phyloP scores from a whole-genome alignment of 306 rosid genomes.

The Cicer bijugum region DNA sequence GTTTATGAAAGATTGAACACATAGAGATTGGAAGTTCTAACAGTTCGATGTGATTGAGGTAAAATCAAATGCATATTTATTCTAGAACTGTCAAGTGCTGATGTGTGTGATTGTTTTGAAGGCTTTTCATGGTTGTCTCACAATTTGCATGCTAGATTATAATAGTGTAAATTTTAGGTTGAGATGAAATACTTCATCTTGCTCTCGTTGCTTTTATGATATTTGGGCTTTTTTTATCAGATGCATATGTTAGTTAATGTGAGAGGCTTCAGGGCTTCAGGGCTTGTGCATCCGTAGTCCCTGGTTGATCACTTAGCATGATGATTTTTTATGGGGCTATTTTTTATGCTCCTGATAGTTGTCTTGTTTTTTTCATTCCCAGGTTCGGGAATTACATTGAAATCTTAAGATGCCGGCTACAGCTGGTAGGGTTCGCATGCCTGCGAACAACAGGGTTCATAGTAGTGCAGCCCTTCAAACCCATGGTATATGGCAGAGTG shows the following conservation, averaged over 20 bases:
- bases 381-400: conserved; percentile 40
- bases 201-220: neutral
- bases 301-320: neutral
- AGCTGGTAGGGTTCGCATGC: conserved; percentile 99
- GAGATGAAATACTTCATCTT: neutral
- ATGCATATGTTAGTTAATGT: neutral
- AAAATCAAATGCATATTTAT: conserved; percentile 1
- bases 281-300: neutral
- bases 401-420: conserved; percentile 86
- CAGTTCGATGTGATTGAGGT: neutral
- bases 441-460: conserved; percentile 95
- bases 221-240: neutral
- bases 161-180: neutral
- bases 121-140: neutral
- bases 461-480: conserved; percentile 99
- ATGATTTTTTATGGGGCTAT: neutral
- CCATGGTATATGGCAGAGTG: conserved; percentile 98
- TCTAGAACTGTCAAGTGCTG: neutral
- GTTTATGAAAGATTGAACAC: neutral
- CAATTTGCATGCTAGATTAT: neutral
- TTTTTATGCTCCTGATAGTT: neutral
- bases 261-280: neutral
- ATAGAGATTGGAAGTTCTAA: conserved; percentile 1
- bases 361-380: neutral
- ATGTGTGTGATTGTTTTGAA: neutral